A percentile compares a stretch with the other conserved stretches of the same genome.
Conservation (phyloP, 768 basidiomycete species). For the Leccinum disarticulatum region DNA sequence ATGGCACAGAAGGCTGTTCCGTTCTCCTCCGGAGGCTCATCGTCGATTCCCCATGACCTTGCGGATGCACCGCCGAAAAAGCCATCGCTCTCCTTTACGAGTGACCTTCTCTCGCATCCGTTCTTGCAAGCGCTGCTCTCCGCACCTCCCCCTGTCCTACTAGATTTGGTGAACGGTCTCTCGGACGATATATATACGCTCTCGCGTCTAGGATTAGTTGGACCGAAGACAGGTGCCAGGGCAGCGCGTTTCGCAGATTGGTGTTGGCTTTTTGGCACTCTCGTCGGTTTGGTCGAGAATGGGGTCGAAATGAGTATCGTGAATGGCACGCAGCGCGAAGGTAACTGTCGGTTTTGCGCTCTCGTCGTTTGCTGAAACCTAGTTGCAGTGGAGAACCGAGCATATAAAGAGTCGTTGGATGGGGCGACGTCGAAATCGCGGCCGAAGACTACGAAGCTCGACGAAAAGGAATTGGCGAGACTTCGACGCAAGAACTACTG, state of each 20-base stretch:
- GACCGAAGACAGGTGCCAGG: slow-evolving; percentile 60
- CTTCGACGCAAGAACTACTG: slow-evolving; percentile 74
- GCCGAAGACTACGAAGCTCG: slow-evolving; percentile 53
- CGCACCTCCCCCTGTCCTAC: slow-evolving; percentile 77
- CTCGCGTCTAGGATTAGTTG: slow-evolving; percentile 66
- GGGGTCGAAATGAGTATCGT: slow-evolving; percentile 76
- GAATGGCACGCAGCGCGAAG: slow-evolving; percentile 58
- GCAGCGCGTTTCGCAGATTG: slow-evolving; percentile 79
- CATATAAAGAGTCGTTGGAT: slow-evolving; percentile 72
- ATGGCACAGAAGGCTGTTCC: slow-evolving; percentile 69
- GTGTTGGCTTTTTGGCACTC: slow-evolving; percentile 82
- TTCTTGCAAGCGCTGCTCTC: slow-evolving; percentile 75
- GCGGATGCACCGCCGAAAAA: slow-evolving; percentile 12
- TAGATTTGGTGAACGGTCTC: slow-evolving; percentile 72
- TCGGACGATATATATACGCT: slow-evolving; percentile 83
- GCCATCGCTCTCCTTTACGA: slow-evolving; percentile 8
- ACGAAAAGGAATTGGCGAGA: slow-evolving; percentile 67
- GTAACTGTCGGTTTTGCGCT: slow-evolving; percentile 34
- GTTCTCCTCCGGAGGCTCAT: slow-evolving; percentile 43
- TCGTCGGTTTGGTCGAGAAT: slow-evolving; percentile 83
- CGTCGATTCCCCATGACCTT: slow-evolving; percentile 23
- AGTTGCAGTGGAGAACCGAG: slow-evolving; percentile 63
- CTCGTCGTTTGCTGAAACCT: not conserved
- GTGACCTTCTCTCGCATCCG: slow-evolving; percentile 45
- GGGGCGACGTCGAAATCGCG: slow-evolving; percentile 70